Evolutionary conservation across 169 alveolate genomes (phyloP).

Genomic region (Cryptosporidium viatorum): DNA sequence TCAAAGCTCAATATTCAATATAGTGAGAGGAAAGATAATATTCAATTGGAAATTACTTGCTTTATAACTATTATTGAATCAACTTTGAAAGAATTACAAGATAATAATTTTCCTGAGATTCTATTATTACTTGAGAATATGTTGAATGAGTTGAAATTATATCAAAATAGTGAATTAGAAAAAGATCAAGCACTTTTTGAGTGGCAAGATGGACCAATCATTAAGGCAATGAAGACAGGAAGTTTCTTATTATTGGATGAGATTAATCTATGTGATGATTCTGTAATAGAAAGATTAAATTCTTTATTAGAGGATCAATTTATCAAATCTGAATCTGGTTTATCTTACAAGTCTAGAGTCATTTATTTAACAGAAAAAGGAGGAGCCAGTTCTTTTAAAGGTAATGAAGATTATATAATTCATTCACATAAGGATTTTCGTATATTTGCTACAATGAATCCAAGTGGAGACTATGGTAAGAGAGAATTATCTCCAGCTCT

Average conservation of each 20-base stretch:
- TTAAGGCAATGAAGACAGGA: slow-evolving; percentile 95
- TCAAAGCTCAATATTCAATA: not conserved
- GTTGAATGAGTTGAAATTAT: not conserved
- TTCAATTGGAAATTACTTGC: too few species aligned
- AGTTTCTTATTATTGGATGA: slow-evolving; percentile 96
- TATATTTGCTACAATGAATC: slow-evolving; percentile 99
- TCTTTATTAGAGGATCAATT: slow-evolving; percentile 95
- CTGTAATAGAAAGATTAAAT: slow-evolving; percentile 98
- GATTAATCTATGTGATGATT: slow-evolving; percentile 97
- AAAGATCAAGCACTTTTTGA: slow-evolving; percentile 89
- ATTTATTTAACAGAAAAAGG: slow-evolving; percentile 84
- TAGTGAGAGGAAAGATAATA: not conserved
- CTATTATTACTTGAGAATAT: not conserved
- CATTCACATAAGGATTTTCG: slow-evolving; percentile 92
- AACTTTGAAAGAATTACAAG: not conserved
- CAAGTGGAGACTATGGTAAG: slow-evolving; percentile 99
- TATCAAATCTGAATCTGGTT: slow-evolving; percentile 77
- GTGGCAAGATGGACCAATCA: slow-evolving; percentile 99
- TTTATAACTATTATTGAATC: not conserved
- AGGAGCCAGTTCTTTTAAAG: slow-evolving; percentile 40
- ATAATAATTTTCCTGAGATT: not conserved
- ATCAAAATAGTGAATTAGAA: slow-evolving; percentile 19
- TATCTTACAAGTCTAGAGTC: not conserved
- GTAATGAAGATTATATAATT: slow-evolving; percentile 81
- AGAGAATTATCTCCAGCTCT: slow-evolving; percentile 99